Base-by-base conservation (phyloP, 148 eudicot species). In the Arbutus unedo region DNA sequence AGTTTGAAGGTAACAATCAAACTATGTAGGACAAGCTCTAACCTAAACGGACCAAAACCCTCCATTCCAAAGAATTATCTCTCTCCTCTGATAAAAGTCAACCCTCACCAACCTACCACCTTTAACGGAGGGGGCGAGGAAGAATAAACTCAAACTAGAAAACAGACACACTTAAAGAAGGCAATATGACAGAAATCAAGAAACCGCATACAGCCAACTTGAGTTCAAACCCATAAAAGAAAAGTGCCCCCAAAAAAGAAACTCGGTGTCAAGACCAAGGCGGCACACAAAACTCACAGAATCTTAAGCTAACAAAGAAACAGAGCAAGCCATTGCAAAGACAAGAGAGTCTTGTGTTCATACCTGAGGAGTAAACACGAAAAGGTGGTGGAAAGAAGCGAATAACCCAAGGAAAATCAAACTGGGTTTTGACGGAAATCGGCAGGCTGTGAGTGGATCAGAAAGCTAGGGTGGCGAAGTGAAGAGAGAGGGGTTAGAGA, bases 71-170 rank as follows among this genome's bases (percentile, higher is more conserved):
- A 67, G 77, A 77, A 81, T 71, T 81, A 44, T 79, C 81, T 72
- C 66, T 31, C 70, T 7, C 31, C 43, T 55, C 15, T 0, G 72
- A 80, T 41, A 76, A 47, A 84, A 88, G 89, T 88, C 91, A 88
- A 88, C 88, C 87, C 88, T 85, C 84, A 81, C 88, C 88, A 88
- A 88, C 87, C 88, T 84, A 90, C 92, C 90, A 90, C 92, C 92
- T 90, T 90, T 84, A 54, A 54, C 79, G 76, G 83, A 56, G 79
- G 48, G 59, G 60, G 43, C 54, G 21, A 6, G 44, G 76, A 79
- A 60, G 62, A 76, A 8, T 56, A 73, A 53, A 82, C 80, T 66
- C 74, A 56, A 66, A 80, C 62, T 43, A 74, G 57, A 72, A 55
- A 62, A 73, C 79, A 66, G 5, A 31, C 54, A 49, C 72, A 67